Evolutionary conservation across 371 early-diverging fungal species (phyloP).

Genomic region (Mortierella sp.): DNA sequence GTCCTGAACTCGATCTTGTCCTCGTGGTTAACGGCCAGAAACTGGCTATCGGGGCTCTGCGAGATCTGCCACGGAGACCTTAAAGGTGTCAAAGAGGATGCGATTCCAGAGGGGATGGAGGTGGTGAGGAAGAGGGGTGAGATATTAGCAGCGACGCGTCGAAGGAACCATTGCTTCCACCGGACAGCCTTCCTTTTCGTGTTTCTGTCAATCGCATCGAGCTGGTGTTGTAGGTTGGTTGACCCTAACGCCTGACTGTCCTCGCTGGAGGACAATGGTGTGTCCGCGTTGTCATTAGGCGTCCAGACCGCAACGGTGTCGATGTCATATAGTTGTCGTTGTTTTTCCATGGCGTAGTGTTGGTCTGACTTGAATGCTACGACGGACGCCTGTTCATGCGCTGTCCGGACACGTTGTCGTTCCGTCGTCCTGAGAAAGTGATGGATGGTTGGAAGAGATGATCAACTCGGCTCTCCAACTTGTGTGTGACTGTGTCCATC

Average conservation of each 20-base stretch:
- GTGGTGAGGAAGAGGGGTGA: slow-evolving; percentile 53
- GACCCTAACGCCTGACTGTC: neutral
- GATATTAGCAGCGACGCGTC: slow-evolving; percentile 47
- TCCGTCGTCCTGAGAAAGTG: too few relatives aligned
- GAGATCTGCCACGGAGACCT: slow-evolving; percentile 53
- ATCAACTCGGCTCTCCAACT: too few relatives aligned
- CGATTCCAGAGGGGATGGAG: slow-evolving; percentile 56
- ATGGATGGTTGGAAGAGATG: too few relatives aligned
- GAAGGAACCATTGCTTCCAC: slow-evolving; percentile 47
- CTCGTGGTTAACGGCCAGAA: slow-evolving; percentile 56
- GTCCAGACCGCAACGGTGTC: slow-evolving; percentile 56
- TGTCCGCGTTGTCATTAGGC: slow-evolving; percentile 52
- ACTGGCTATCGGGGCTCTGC: slow-evolving; percentile 53
- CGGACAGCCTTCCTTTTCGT: slow-evolving; percentile 19
- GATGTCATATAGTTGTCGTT: slow-evolving; percentile 57
- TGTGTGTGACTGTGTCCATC: too few relatives aligned
- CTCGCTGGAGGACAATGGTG: slow-evolving; percentile 3
- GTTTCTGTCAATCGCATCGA: slow-evolving; percentile 24
- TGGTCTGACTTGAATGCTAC: neutral
- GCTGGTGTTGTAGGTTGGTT: slow-evolving; percentile 18
- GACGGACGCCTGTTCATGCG: neutral
- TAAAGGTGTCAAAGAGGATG: slow-evolving; percentile 47
- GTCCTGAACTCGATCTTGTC: slow-evolving; percentile 56
- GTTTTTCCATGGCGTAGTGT: slow-evolving; percentile 37
- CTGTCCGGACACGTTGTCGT: neutral